Percentiles rank a stretch among this genome's conserved stretches.
Evolutionary conservation across 306 rosid genomes (phyloP).

Genomic region (Morella rubra): DNA sequence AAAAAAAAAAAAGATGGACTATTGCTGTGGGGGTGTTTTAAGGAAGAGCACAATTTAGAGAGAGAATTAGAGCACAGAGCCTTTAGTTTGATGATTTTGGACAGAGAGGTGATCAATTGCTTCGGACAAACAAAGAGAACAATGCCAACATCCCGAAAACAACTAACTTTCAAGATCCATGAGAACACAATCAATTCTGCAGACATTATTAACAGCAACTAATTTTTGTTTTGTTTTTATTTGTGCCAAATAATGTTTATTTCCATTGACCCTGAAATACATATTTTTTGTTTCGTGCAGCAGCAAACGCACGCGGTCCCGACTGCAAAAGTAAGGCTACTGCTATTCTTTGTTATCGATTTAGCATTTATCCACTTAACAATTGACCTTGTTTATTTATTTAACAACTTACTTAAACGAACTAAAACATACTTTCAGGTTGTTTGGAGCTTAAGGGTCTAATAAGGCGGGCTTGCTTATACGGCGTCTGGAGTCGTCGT

Average conservation of each 20-base stretch:
- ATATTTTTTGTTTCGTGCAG: conserved; percentile 39
- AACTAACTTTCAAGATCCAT: too few species aligned
- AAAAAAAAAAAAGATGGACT: too few species aligned
- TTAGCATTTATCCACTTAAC: background rate
- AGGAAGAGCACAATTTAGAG: too few species aligned
- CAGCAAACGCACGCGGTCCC: conserved; percentile 57
- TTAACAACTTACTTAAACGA: conserved; percentile 11
- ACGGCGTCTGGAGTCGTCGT: conserved; percentile 2
- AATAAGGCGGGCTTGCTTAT: conserved; percentile 9
- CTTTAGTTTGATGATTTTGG: too few species aligned
- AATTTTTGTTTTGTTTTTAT: background rate
- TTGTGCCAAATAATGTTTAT: background rate
- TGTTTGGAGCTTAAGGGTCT: conserved; percentile 43
- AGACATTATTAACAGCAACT: background rate
- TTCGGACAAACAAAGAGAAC: too few species aligned
- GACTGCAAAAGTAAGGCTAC: conserved; percentile 56
- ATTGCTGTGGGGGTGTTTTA: too few species aligned
- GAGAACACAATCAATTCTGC: background rate
- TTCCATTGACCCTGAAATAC: conserved; percentile 30
- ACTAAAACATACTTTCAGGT: conserved; percentile 36
- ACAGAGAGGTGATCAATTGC: too few species aligned
- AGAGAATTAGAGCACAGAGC: too few species aligned
- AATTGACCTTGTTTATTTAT: too few species aligned
- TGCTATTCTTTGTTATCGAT: conserved; percentile 7
- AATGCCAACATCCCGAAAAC: too few species aligned